These are phyloP conservation scores for Oryza meridionalis DNA, from an alignment of 176 grass and related monocot species.

Conservation along the genomic window DNA sequence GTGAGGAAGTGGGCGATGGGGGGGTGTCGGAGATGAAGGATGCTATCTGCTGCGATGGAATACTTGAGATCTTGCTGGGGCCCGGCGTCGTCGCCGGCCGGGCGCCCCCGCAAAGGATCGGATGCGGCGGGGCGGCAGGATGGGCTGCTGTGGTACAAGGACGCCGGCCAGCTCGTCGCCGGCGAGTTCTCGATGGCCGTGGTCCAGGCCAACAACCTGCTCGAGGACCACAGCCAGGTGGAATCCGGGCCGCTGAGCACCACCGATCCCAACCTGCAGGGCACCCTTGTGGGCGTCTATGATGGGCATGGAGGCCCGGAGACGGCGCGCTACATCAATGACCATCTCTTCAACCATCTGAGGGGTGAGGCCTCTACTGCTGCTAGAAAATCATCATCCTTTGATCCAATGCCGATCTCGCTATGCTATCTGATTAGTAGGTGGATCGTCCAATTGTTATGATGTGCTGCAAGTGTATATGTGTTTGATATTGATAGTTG, in stretches of 20 bases:
- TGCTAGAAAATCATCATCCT: not conserved
- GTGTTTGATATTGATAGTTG: not conserved
- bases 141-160: conserved; percentile 90
- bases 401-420: conserved; percentile 18
- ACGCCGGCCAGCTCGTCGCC: conserved; percentile 58
- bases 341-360: conserved; percentile 71
- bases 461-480: conserved; percentile 18
- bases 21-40: conserved; percentile 61
- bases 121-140: conserved; percentile 66
- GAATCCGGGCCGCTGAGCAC: conserved; percentile 73
- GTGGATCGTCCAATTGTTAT: conserved; percentile 3
- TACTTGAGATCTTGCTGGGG: conserved; percentile 79
- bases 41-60: conserved; percentile 63
- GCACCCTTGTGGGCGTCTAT: conserved; percentile 80
- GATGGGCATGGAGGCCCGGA: conserved; percentile 88
- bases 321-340: conserved; percentile 73
- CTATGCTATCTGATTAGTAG: conserved; percentile 11
- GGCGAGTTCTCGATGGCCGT: conserved; percentile 94
- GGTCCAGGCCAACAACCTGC: conserved; percentile 85
- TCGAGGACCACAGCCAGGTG: conserved; percentile 89
- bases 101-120: conserved; percentile 42
- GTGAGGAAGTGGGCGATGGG: conserved; percentile 38
- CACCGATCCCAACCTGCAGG: conserved; percentile 48
- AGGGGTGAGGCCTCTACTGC: conserved; percentile 52
- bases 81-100: conserved; percentile 47